Conservation (phyloP, 1,139 yeast genomes). For the Geotrichum candidum region DNA sequence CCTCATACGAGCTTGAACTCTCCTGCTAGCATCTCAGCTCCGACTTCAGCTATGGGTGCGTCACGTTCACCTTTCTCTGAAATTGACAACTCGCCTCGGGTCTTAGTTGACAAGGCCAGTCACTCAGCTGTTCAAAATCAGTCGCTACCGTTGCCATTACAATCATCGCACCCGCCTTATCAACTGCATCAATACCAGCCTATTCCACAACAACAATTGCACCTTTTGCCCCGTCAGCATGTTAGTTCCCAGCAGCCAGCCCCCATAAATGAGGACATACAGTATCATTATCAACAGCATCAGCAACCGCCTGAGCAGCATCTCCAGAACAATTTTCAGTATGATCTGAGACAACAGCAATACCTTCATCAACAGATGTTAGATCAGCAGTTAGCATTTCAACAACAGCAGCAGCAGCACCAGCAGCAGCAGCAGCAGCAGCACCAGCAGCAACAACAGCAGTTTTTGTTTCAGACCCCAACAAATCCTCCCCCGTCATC, state of each 20-base stretch:
- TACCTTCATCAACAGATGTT: constrained; percentile 4
- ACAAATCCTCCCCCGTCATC: neutral
- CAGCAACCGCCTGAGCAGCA: neutral
- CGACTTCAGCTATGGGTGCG: neutral
- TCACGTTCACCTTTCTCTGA: neutral
- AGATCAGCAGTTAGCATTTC: constrained; percentile 3
- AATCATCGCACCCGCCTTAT: neutral
- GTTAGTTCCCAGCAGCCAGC: neutral
- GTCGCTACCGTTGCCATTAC: neutral
- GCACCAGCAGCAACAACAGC: neutral
- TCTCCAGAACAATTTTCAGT: constrained; percentile 2
- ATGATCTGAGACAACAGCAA: constrained; percentile 4
- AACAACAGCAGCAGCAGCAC: constrained; percentile 2
- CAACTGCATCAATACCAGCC: neutral
- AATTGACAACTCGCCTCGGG: neutral
- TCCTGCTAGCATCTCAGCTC: neutral
- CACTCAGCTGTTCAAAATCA: neutral
- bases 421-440: constrained; percentile 5
- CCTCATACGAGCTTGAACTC: constrained; percentile 4
- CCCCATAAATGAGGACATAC: neutral
- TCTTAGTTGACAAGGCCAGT: neutral
- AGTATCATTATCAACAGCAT: neutral
- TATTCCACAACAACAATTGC: constrained; percentile 35
- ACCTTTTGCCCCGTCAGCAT: constrained; percentile 19
- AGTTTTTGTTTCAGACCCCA: neutral